A percentile compares a stretch with the other conserved stretches of the same genome.
Conservation (phyloP, 2,329 filamentous ascomycete genomes). For the Paracorniculantispora psalliotae region DNA sequence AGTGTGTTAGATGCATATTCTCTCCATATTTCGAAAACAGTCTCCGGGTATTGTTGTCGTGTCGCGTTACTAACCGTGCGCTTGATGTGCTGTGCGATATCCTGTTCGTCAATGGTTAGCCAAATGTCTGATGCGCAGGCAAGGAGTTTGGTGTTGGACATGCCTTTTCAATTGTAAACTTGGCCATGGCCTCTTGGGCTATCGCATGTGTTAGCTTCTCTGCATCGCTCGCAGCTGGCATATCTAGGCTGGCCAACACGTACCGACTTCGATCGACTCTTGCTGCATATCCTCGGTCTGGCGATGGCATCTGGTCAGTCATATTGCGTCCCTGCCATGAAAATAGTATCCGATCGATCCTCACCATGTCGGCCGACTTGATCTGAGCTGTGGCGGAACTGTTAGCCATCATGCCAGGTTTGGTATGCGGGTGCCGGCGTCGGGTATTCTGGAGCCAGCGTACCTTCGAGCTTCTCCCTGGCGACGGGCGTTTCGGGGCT, state of each 20-base stretch:
- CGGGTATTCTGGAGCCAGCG: slow-evolving; percentile 22
- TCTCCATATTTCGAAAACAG: background rate
- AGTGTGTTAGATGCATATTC: background rate
- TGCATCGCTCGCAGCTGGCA: slow-evolving; percentile 4
- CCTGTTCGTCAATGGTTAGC: slow-evolving; percentile 48
- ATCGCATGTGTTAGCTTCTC: background rate
- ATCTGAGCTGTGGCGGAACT: slow-evolving; percentile 65
- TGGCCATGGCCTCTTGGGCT: slow-evolving; percentile 61
- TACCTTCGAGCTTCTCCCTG: slow-evolving; percentile 74
- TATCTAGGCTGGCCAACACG: background rate
- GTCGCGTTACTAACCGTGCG: slow-evolving; percentile 60
- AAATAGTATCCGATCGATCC: slow-evolving; percentile 30
- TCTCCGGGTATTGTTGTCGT: background rate
- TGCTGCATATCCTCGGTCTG: slow-evolving; percentile 97
- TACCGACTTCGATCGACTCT: slow-evolving; percentile 93
- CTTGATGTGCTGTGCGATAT: slow-evolving; percentile 95
- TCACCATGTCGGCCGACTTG: slow-evolving; percentile 97
- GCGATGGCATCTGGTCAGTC: slow-evolving; percentile 26
- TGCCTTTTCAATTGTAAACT: slow-evolving; percentile 59
- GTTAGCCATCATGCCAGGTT: slow-evolving; percentile 7
- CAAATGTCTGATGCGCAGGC: background rate
- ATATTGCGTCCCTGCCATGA: slow-evolving; percentile 8
- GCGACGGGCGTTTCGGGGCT: slow-evolving; percentile 43
- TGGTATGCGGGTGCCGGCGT: background rate
- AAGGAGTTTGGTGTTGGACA: background rate